Conservation (phyloP, 1,284 basidiomycete genomes). For the Moesziomyces parantarcticus region DNA sequence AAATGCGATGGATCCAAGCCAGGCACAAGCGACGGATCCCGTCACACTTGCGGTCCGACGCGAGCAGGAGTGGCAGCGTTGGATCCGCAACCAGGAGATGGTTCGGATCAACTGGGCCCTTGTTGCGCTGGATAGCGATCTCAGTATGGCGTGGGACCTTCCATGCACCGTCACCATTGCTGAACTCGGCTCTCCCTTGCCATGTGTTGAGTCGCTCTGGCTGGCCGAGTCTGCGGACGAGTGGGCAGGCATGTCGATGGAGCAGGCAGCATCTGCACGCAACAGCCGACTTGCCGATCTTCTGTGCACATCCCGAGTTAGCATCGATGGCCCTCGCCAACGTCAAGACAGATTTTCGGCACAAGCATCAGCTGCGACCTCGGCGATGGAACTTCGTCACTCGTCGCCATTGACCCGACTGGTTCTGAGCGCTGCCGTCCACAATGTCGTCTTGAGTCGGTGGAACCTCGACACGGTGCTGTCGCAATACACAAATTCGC, state of each 20-base stretch:
- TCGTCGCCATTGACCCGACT: slow-evolving; percentile 1
- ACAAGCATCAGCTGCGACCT: neutral
- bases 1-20: neutral
- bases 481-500: neutral
- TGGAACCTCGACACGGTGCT: slow-evolving; percentile 5
- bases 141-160: slow-evolving; percentile 8
- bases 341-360: too few relatives aligned
- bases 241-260: neutral
- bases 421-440: slow-evolving; percentile 1
- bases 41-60: too few relatives aligned
- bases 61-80: slow-evolving; percentile 3
- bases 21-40: too few relatives aligned
- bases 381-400: neutral
- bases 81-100: slow-evolving; percentile 8
- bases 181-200: slow-evolving; percentile 4
- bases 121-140: slow-evolving; percentile 2
- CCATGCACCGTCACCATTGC: neutral
- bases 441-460: slow-evolving; percentile 1
- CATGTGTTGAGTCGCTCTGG: slow-evolving; percentile 1
- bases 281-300: too few relatives aligned
- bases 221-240: slow-evolving; percentile 2
- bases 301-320: too few relatives aligned
- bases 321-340: too few relatives aligned
- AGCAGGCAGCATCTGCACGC: too few relatives aligned
- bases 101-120: slow-evolving; percentile 2